Conservation (phyloP, 768 basidiomycete genomes). For the Termitomyces sp. region DNA sequence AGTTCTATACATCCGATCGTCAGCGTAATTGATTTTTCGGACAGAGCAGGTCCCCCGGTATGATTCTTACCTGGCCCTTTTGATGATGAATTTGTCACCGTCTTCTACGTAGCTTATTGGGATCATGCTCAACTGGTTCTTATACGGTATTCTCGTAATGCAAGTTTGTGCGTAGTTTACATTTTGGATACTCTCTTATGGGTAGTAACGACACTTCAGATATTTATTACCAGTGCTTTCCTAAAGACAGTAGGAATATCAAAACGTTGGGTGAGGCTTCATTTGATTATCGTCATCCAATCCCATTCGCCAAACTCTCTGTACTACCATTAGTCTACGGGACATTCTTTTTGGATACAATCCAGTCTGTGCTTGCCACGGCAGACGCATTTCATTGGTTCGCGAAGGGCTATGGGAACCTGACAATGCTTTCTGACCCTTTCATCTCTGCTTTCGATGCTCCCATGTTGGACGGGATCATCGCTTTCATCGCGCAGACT, state of each 20-base stretch:
- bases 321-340: neutral
- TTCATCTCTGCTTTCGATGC: constrained; percentile 8
- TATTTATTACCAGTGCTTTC: neutral
- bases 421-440: constrained; percentile 8
- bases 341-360: neutral
- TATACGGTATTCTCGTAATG: constrained; percentile 9
- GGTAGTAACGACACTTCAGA: neutral
- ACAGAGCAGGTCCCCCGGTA: constrained; percentile 1
- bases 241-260: neutral
- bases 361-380: neutral
- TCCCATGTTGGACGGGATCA: constrained; percentile 8
- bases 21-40: neutral
- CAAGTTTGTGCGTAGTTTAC: constrained; percentile 1
- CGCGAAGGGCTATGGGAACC: constrained; percentile 2
- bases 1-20: neutral
- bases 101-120: constrained; percentile 1
- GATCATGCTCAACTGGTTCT: constrained; percentile 9
- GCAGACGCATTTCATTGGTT: constrained; percentile 9
- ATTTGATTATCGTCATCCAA: neutral
- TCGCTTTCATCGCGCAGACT: constrained; percentile 6
- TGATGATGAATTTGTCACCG: neutral
- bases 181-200: neutral
- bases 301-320: neutral
- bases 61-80: neutral
- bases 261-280: neutral